Base-by-base conservation (phyloP, 805 yeast species). In the Starmerella etchellsii region DNA sequence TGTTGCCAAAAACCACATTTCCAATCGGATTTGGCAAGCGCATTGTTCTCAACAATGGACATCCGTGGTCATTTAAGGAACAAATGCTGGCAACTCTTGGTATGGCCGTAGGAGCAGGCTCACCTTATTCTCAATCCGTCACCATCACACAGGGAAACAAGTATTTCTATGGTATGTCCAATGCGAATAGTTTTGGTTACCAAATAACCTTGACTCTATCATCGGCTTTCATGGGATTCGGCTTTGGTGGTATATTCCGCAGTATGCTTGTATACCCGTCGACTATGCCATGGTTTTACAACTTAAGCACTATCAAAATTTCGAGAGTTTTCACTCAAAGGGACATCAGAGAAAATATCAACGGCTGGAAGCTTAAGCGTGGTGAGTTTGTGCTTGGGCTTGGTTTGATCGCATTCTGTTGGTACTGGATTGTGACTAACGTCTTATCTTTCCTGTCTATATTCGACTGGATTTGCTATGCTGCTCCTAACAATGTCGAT, bases 381-480 rank as follows among this genome's bases (percentile, higher is more conserved):
- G 68, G 67, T 50, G 61, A 57, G 41, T 69, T 73, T 48, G 75
- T 77, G 58, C 43, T 62, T 22, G 39, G 61, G 26, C 64, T 64
- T 2, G 62, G 72, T 38, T 36, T 49, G 15, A 56, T 59, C n/a
- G 54, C 67, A 20, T 75, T 76, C 49, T 46, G 67, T 4, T 78
- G 76, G 69, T 73, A 73, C 52, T 77, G 79, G 75, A 59, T 79
- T 49, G 83, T 84, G 2, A 79, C 76, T 40, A 76, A 65, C 52
- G 62, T 79, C 20, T 76, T 76, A 60, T 61, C 64, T 14, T 82
- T 74, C 2, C 64, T 79, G 42, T 66, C 75, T 0, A 70, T 70
- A 51, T 78, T 80, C 57, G 70, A 66, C 49, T 75, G 80, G 81
- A 64, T 71, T 49, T 64, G 71, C 3, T 74, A 78, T 78, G 39